phyloP scores from a whole-genome alignment of 1,139 yeast species.

The Yamadazyma jaroonii region DNA sequence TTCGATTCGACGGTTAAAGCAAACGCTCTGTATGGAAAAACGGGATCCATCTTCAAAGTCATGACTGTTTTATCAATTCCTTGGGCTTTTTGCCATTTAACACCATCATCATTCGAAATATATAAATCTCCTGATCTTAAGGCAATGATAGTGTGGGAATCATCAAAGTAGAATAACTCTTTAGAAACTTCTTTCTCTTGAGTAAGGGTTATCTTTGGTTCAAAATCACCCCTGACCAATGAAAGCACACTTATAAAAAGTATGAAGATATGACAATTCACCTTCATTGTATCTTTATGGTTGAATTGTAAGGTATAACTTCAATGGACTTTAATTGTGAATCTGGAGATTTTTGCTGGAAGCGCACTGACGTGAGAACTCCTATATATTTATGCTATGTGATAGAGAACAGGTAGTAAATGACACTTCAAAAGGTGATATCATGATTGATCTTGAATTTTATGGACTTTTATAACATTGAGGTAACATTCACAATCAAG shows the following conservation, averaged over 20 bases:
- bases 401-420: too few species aligned
- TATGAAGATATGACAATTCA: constrained; percentile 1
- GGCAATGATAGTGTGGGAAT: constrained; percentile 48
- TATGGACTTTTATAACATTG: neutral
- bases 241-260: neutral
- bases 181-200: constrained; percentile 15
- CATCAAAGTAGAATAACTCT: constrained; percentile 48
- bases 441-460: too few species aligned
- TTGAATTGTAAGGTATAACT: neutral
- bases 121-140: constrained; percentile 29
- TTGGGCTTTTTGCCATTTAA: constrained; percentile 42
- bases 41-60: constrained; percentile 43
- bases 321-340: neutral
- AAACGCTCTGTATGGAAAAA: constrained; percentile 58
- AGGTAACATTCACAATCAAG: constrained; percentile 21
- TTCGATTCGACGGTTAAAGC: constrained; percentile 36
- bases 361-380: too few species aligned
- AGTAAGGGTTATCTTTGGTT: constrained; percentile 19
- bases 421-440: too few species aligned
- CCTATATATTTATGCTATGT: too few species aligned
- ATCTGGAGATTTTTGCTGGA: too few species aligned
- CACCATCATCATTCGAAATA: constrained; percentile 60
- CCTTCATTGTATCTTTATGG: neutral
- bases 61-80: constrained; percentile 25
- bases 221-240: constrained; percentile 14